These are phyloP conservation scores for Diaporthe citriasiana DNA, from an alignment of 2,329 filamentous ascomycete genomes.

Conservation along the genomic window DNA sequence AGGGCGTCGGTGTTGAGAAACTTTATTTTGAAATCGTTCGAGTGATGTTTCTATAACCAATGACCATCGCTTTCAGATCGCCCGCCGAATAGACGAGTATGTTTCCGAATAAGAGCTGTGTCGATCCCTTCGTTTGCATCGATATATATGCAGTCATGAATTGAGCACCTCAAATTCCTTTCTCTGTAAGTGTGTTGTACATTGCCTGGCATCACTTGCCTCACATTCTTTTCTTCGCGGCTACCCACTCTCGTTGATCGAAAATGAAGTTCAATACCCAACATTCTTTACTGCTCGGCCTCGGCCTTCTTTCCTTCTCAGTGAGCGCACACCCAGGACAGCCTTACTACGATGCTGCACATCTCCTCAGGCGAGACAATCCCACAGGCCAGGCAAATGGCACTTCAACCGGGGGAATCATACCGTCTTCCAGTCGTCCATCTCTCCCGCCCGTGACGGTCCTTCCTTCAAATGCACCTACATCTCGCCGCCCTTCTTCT, in stretches of 20 bases:
- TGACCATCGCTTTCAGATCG: neutral
- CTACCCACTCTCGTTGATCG: slow-evolving; percentile 8
- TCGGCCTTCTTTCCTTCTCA: slow-evolving; percentile 2
- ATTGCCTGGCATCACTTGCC: slow-evolving; percentile 3
- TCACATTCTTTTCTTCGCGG: slow-evolving; percentile 3
- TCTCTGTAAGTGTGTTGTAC: neutral
- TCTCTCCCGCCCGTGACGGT: neutral
- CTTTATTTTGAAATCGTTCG: slow-evolving; percentile 1
- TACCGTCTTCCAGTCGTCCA: slow-evolving; percentile 3
- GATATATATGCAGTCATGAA: neutral
- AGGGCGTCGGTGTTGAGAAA: slow-evolving; percentile 1
- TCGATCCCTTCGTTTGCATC: neutral
- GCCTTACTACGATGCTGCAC: slow-evolving; percentile 15
- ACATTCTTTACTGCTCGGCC: slow-evolving; percentile 2
- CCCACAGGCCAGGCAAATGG: neutral
- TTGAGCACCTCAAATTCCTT: neutral
- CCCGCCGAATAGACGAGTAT: neutral
- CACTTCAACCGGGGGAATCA: neutral
- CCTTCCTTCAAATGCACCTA: neutral
- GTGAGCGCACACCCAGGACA: neutral
- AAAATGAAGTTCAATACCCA: slow-evolving; percentile 27
- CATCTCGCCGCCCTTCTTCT: neutral
- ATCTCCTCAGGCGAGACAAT: slow-evolving; percentile 12
- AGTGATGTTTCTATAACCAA: slow-evolving; percentile 17
- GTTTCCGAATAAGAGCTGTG: slow-evolving; percentile 14